Conservation (phyloP, 495 filamentous ascomycete species). For the Xylaria acuta region DNA sequence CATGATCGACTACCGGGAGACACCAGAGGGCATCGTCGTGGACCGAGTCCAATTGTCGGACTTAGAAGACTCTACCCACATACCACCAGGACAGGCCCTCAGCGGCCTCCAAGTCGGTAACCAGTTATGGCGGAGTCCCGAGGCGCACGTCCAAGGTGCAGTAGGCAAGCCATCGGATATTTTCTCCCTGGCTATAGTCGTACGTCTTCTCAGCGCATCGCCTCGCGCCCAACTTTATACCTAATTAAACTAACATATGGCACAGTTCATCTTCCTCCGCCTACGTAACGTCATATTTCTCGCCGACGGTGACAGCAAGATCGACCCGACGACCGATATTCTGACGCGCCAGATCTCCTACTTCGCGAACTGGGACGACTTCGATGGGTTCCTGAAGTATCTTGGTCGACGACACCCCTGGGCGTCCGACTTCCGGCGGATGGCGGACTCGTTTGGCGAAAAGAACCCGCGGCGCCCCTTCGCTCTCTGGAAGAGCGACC, state of each 20-base stretch:
- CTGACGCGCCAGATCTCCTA: slow-evolving; percentile 55
- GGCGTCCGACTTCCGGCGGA: slow-evolving; percentile 34
- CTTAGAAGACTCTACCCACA: slow-evolving; percentile 55
- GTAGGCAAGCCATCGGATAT: slow-evolving; percentile 46
- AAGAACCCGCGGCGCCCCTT: slow-evolving; percentile 47
- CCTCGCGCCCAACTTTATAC: not conserved
- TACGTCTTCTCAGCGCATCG: slow-evolving; percentile 36
- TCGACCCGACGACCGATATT: slow-evolving; percentile 54
- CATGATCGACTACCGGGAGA: slow-evolving; percentile 43
- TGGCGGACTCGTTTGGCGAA: slow-evolving; percentile 44
- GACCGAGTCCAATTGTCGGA: slow-evolving; percentile 49
- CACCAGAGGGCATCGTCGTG: slow-evolving; percentile 41
- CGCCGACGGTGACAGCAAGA: slow-evolving; percentile 49
- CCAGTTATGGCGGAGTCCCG: slow-evolving; percentile 48
- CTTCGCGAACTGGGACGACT: slow-evolving; percentile 53
- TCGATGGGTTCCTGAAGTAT: slow-evolving; percentile 42
- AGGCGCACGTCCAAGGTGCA: slow-evolving; percentile 41
- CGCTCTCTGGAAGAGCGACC: slow-evolving; percentile 42
- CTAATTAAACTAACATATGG: slow-evolving; percentile 23
- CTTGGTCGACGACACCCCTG: slow-evolving; percentile 50
- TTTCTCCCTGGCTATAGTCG: slow-evolving; percentile 45
- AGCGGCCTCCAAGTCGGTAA: slow-evolving; percentile 44
- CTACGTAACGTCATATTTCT: slow-evolving; percentile 52
- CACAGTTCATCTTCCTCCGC: slow-evolving; percentile 43
- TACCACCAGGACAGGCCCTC: slow-evolving; percentile 43